phyloP scores from a whole-genome alignment of 2,329 filamentous ascomycete species.

The Fusarium robinianum region DNA sequence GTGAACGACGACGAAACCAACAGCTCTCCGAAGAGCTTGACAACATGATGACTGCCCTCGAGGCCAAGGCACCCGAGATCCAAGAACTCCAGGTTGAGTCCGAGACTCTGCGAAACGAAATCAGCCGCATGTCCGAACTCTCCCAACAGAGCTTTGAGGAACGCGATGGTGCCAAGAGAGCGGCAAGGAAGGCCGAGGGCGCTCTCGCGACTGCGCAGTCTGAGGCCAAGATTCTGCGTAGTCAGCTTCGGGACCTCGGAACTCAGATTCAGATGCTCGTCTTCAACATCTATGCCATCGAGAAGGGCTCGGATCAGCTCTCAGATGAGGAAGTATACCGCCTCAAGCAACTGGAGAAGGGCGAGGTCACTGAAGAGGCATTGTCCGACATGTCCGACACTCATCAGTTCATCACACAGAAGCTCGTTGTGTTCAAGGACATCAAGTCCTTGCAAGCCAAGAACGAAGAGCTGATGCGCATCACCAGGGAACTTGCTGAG shows the following conservation, averaged over 20 bases:
- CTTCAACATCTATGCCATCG: slow-evolving; percentile 80
- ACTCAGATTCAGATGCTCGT: slow-evolving; percentile 89
- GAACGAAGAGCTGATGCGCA: slow-evolving; percentile 81
- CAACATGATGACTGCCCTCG: slow-evolving; percentile 81
- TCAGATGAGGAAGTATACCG: slow-evolving; percentile 73
- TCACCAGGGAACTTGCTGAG: slow-evolving; percentile 83
- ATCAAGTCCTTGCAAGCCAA: slow-evolving; percentile 83
- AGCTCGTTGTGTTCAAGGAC: slow-evolving; percentile 87
- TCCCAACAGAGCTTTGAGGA: slow-evolving; percentile 82
- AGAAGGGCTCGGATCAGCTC: slow-evolving; percentile 76
- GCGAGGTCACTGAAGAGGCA: slow-evolving; percentile 72
- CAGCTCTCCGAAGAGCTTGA: slow-evolving; percentile 79
- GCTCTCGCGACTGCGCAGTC: slow-evolving; percentile 65
- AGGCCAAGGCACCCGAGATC: slow-evolving; percentile 85
- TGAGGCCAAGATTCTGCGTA: slow-evolving; percentile 78
- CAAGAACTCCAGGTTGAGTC: slow-evolving; percentile 84
- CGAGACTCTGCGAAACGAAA: slow-evolving; percentile 76
- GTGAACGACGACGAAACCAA: slow-evolving; percentile 73
- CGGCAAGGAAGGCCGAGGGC: slow-evolving; percentile 77
- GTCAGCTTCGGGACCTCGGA: slow-evolving; percentile 86
- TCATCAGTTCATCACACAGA: slow-evolving; percentile 84
- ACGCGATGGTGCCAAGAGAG: slow-evolving; percentile 77
- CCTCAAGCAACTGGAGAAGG: slow-evolving; percentile 76
- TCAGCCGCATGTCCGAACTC: slow-evolving; percentile 82
- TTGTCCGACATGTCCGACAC: slow-evolving; percentile 80